Evolutionary conservation across 306 rosid genomes (phyloP).

Genomic region (Lagenaria siceraria): DNA sequence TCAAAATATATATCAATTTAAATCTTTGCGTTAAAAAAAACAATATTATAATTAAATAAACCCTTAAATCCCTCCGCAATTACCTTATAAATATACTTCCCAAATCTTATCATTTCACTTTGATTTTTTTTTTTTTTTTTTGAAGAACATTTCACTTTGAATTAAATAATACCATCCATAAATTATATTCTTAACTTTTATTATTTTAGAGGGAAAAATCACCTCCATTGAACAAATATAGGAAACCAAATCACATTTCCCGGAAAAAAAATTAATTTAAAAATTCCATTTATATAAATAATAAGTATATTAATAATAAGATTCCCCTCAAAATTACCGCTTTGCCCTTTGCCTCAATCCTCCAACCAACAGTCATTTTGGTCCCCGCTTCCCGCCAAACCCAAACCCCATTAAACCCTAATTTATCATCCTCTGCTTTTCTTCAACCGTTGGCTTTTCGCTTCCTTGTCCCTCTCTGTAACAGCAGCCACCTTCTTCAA

Average conservation of each 20-base stretch:
- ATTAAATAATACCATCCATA: not conserved
- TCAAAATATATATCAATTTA: too few relatives aligned
- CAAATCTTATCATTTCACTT: too few relatives aligned
- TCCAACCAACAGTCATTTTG: not conserved
- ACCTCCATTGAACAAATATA: not conserved
- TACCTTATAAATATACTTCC: too few relatives aligned
- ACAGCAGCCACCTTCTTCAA: not conserved
- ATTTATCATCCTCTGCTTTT: not conserved
- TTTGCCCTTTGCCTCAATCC: not conserved
- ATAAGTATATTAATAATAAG: not conserved
- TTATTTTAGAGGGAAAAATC: not conserved
- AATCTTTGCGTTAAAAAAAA: too few relatives aligned
- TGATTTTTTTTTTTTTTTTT: too few relatives aligned
- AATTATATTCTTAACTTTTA: not conserved
- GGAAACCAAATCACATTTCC: not conserved
- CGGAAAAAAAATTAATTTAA: not conserved
- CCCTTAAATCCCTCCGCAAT: too few relatives aligned
- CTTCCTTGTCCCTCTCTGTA: not conserved
- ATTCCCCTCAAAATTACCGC: not conserved
- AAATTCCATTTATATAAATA: not conserved
- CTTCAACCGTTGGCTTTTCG: not conserved
- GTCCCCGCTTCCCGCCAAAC: slow-evolving; percentile 15
- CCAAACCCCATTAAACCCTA: slow-evolving; percentile 9
- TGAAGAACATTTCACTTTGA: not conserved
- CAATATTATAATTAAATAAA: too few relatives aligned